Evolutionary conservation across 495 filamentous ascomycete species (phyloP).

Genomic region (Sphaerosporella brunnea): DNA sequence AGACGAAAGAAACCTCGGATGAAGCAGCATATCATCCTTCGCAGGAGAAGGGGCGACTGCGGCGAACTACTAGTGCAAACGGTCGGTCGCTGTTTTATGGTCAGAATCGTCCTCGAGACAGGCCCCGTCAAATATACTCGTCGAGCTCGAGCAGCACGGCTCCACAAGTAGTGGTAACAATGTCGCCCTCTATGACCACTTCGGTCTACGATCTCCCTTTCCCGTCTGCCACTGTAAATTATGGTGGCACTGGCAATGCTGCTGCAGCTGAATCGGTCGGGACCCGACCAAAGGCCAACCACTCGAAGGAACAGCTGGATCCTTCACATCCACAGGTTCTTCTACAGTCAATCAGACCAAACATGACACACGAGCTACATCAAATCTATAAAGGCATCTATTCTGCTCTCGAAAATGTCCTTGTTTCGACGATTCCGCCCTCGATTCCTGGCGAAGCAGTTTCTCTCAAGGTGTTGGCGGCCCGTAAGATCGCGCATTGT

Average conservation of each 20-base stretch:
- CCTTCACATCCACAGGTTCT: constrained; percentile 1
- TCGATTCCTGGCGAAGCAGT: background rate
- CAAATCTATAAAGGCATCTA: constrained; percentile 17
- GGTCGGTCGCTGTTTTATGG: background rate
- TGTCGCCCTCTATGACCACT: background rate
- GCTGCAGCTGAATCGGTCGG: background rate
- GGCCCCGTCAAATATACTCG: constrained; percentile 12
- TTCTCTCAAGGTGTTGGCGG: constrained; percentile 11
- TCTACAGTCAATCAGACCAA: constrained; percentile 11
- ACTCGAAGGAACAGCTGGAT: background rate
- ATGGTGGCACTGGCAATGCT: background rate
- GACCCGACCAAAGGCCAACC: background rate
- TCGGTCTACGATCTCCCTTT: constrained; percentile 1
- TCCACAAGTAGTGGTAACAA: background rate
- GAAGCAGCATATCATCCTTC: constrained; percentile 2
- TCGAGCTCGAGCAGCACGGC: background rate
- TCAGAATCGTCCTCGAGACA: constrained; percentile 2
- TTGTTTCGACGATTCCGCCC: constrained; percentile 9
- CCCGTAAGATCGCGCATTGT: constrained; percentile 20
- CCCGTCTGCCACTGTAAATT: background rate
- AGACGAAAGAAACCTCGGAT: background rate
- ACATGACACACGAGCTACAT: constrained; percentile 13
- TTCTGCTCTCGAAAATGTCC: constrained; percentile 14
- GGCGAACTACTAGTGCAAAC: background rate
- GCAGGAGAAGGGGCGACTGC: background rate